Base-by-base conservation (phyloP, 2,329 filamentous ascomycete species). In the Cladosporium phlei region DNA sequence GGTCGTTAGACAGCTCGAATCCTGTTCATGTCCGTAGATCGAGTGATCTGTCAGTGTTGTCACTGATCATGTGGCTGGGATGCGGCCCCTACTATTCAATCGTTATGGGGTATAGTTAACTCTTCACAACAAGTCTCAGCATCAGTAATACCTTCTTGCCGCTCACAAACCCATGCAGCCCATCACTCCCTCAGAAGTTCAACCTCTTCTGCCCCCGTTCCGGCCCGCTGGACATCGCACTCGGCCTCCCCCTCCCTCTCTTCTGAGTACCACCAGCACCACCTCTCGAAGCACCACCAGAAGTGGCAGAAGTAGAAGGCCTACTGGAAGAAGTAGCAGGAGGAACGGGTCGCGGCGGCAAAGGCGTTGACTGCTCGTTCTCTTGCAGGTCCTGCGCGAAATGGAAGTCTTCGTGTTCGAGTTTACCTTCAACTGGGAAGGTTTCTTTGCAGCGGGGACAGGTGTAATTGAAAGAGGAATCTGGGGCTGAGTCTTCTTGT, bases 341-440 rank as follows among this genome's bases (percentile, higher is more conserved):
- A 19, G 55, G 52, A n/a, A 49, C 46, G 1, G 57, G 54, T 32
- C 54, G 55, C 40, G 47, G 48, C 14, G 53, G 51, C 33, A 55
- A 55, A 6, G 59, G 51, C 27, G 43, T 59, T 8, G 54, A 74
- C 69, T 85, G 77, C 55, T 84, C 75, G 48, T 82, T 77, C n/a
- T n/a, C n/a, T 54, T 90, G 83, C 22, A 98, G 74, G 57, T 91
- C 86, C 68, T 86, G 88, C 35, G 93, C 93, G 68, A 95, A 85
- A 68, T 98, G 93, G 84, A 90, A 97, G 65, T 98, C 93, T 45
- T 84, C 75, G 65, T 98, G 93, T 67, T 86, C 90, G 54, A 82
- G 77, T 56, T 77, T 76, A 47, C 83, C 78, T 20, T 71, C 61
- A 29, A 74, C 70, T 10, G 75, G 71, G 25, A 93, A 71, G n/a